These are phyloP conservation scores for Clarireedia homoeocarpa DNA, from an alignment of 2,329 filamentous ascomycete genomes.

Conservation along the genomic window DNA sequence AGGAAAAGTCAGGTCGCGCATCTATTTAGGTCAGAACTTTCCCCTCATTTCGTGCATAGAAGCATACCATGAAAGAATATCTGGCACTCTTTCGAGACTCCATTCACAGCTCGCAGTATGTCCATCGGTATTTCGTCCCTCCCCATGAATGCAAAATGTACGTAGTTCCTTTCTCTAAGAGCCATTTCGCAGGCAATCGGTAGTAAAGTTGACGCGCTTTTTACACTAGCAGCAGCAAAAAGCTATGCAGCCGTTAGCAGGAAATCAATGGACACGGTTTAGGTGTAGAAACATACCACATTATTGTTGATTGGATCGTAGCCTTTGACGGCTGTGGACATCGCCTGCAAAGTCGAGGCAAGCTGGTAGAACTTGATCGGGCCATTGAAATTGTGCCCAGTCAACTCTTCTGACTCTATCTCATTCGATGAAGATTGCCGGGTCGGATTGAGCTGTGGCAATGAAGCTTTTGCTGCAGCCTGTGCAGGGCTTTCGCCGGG, in stretches of 20 bases:
- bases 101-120: constrained; percentile 68
- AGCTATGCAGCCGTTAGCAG: constrained; percentile 33
- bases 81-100: constrained; percentile 62
- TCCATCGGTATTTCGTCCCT: constrained; percentile 61
- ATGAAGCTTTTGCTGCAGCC: constrained; percentile 2
- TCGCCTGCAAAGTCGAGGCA: constrained; percentile 52
- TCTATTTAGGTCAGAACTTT: constrained; percentile 38
- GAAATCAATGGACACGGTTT: neutral
- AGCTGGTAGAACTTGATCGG: constrained; percentile 62
- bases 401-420: constrained; percentile 18
- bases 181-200: constrained; percentile 87
- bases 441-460: neutral
- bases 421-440: constrained; percentile 4
- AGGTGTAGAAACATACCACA: constrained; percentile 43
- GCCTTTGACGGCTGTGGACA: constrained; percentile 44
- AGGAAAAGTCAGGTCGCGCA: constrained; percentile 67
- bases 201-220: constrained; percentile 63
- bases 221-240: constrained; percentile 68
- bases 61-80: constrained; percentile 48
- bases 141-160: constrained; percentile 77
- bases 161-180: constrained; percentile 55
- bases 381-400: constrained; percentile 54
- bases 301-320: constrained; percentile 51
- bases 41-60: neutral
- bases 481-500: neutral